Evolutionary conservation across 495 filamentous ascomycete genomes (phyloP).

Genomic region (Hypoxylon trugodes): DNA sequence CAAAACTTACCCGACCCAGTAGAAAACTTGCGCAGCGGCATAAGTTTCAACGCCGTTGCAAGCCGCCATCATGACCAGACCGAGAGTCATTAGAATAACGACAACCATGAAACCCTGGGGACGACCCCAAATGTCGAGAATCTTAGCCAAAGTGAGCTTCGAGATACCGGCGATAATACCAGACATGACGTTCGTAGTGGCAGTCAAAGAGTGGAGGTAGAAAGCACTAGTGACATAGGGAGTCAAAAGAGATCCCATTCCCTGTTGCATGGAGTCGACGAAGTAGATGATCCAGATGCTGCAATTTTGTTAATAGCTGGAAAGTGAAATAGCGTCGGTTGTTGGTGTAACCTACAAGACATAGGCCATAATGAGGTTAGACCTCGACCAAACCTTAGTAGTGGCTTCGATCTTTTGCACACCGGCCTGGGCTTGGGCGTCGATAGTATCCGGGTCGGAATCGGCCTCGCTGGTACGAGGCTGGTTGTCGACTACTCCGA

Average conservation of each 20-base stretch:
- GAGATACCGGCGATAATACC: constrained; percentile 67
- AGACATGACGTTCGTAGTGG: constrained; percentile 58
- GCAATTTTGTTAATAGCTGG: constrained; percentile 14
- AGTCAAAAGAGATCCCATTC: constrained; percentile 48
- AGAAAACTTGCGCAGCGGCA: constrained; percentile 63
- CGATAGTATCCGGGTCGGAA: constrained; percentile 46
- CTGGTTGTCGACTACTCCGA: constrained; percentile 24
- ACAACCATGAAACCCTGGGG: constrained; percentile 56
- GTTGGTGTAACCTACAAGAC: constrained; percentile 43
- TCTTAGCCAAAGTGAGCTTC: constrained; percentile 69
- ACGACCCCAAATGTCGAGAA: constrained; percentile 71
- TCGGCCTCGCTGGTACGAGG: constrained; percentile 24
- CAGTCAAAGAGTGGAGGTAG: constrained; percentile 55
- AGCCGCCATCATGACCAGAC: constrained; percentile 61
- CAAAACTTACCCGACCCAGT: constrained; percentile 52
- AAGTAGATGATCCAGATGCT: constrained; percentile 65
- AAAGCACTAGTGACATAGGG: constrained; percentile 59
- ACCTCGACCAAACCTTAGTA: constrained; percentile 56
- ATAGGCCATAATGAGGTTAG: constrained; percentile 53
- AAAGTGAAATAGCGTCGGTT: neutral
- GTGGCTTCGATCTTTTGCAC: constrained; percentile 60
- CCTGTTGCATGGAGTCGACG: constrained; percentile 57
- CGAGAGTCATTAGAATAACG: constrained; percentile 51
- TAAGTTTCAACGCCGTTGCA: constrained; percentile 60
- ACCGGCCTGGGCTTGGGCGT: constrained; percentile 50